Conservation (phyloP, 768 basidiomycete species). For the Pleurotus platypus region DNA sequence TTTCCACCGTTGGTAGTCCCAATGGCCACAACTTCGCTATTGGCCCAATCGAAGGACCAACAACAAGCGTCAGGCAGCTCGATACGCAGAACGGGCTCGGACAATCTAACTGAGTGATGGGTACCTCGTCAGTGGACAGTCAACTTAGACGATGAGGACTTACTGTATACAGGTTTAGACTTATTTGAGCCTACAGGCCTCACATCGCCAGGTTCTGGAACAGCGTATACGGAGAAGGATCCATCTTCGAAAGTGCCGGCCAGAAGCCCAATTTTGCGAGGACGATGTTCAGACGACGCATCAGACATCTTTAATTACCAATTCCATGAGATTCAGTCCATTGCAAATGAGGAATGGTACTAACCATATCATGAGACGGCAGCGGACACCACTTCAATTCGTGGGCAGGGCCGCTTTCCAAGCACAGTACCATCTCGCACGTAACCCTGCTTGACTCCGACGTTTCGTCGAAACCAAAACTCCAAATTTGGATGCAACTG, state of each 20-base stretch:
- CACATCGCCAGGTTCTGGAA: slow-evolving; percentile 74
- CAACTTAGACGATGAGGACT: slow-evolving; percentile 13
- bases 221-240: slow-evolving; percentile 68
- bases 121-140: neutral
- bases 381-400: slow-evolving; percentile 93
- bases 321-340: neutral
- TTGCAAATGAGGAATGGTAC: slow-evolving; percentile 8
- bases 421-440: slow-evolving; percentile 84
- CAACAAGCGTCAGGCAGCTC: slow-evolving; percentile 74
- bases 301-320: slow-evolving; percentile 8
- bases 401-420: slow-evolving; percentile 76
- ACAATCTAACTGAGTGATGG: slow-evolving; percentile 44
- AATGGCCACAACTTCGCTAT: slow-evolving; percentile 76
- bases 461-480: slow-evolving; percentile 23
- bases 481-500: slow-evolving; percentile 89
- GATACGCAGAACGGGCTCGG: slow-evolving; percentile 67
- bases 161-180: slow-evolving; percentile 46
- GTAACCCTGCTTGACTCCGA: slow-evolving; percentile 45
- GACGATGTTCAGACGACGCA: slow-evolving; percentile 15
- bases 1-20: slow-evolving; percentile 78
- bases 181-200: slow-evolving; percentile 21
- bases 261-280: slow-evolving; percentile 75
- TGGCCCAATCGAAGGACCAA: slow-evolving; percentile 87
- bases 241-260: slow-evolving; percentile 89
- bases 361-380: slow-evolving; percentile 65